These are phyloP conservation scores for Lachnellula suecica DNA, from an alignment of 2,329 filamentous ascomycete genomes.

Conservation along the genomic window DNA sequence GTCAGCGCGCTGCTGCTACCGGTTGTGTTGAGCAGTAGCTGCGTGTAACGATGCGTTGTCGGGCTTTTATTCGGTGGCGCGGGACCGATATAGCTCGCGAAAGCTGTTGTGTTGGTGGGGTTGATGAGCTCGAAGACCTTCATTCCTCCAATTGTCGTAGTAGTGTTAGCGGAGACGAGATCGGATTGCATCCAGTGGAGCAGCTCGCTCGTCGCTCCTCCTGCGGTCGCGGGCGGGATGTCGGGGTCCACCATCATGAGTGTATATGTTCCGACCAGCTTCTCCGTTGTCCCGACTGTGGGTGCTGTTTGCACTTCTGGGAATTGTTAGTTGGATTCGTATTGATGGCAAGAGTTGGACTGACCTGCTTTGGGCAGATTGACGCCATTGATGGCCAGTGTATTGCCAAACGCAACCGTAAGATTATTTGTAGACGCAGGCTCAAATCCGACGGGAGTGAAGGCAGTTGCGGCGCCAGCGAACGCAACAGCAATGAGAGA, in stretches of 20 bases:
- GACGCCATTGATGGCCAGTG: slow-evolving; percentile 24
- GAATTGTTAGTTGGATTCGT: slow-evolving; percentile 1
- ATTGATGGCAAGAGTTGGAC: background rate
- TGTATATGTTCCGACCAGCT: slow-evolving; percentile 26
- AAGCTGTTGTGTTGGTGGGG: slow-evolving; percentile 18
- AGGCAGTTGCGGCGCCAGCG: slow-evolving; percentile 25
- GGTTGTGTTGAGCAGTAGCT: slow-evolving; percentile 28
- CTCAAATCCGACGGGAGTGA: slow-evolving; percentile 26
- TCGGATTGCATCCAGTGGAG: slow-evolving; percentile 33
- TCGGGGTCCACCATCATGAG: slow-evolving; percentile 32
- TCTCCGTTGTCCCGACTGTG: slow-evolving; percentile 21
- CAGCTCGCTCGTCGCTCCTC: slow-evolving; percentile 22
- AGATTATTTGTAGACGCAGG: slow-evolving; percentile 25
- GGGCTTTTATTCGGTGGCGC: slow-evolving; percentile 25
- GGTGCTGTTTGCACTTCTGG: slow-evolving; percentile 21
- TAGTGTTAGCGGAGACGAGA: slow-evolving; percentile 20
- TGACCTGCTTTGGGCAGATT: slow-evolving; percentile 24
- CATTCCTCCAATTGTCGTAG: slow-evolving; percentile 22
- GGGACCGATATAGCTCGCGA: slow-evolving; percentile 25
- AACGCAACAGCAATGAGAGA: slow-evolving; percentile 22
- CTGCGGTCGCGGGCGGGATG: slow-evolving; percentile 21
- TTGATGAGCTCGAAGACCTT: slow-evolving; percentile 23
- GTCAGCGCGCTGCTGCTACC: slow-evolving; percentile 6
- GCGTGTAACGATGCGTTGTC: slow-evolving; percentile 27
- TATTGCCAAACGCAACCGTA: slow-evolving; percentile 25